Conservation (phyloP, 371 early-diverging fungal species). For the Ordospora colligata region DNA sequence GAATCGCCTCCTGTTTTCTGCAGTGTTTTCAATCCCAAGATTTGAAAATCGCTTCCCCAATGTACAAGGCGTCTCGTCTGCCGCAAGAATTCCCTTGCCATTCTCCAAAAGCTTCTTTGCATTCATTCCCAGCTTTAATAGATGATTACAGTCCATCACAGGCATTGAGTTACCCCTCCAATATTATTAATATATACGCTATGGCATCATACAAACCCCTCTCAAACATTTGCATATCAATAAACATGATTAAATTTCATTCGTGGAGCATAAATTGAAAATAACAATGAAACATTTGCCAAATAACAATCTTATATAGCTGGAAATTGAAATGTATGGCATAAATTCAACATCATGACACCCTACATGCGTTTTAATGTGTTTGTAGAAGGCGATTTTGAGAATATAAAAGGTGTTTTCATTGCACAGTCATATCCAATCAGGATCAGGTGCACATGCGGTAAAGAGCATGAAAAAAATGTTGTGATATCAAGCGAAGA, state of each 20-base stretch:
- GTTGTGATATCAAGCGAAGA: slow-evolving; percentile 37
- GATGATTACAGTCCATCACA: slow-evolving; percentile 2
- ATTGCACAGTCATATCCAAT: slow-evolving; percentile 22
- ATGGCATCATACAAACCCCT: too few species aligned
- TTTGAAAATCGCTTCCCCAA: slow-evolving; percentile 64
- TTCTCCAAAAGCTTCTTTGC: slow-evolving; percentile 64
- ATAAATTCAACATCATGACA: background rate
- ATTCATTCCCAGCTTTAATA: slow-evolving; percentile 32
- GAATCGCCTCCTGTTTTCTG: slow-evolving; percentile 65
- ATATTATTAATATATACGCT: too few species aligned
- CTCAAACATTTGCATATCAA: too few species aligned
- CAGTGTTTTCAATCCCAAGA: slow-evolving; percentile 64
- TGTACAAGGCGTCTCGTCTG: slow-evolving; percentile 66
- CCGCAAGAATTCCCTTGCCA: slow-evolving; percentile 65
- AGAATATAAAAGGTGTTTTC: slow-evolving; percentile 20
- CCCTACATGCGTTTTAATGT: background rate
- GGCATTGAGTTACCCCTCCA: too few species aligned
- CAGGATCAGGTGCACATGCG: slow-evolving; percentile 24
- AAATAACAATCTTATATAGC: background rate
- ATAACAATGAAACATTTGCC: too few species aligned
- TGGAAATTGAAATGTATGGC: slow-evolving; percentile 3
- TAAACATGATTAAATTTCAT: background rate
- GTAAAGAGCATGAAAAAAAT: slow-evolving; percentile 8
- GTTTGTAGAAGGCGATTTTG: slow-evolving; percentile 28
- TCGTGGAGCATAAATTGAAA: too few species aligned